Evolutionary conservation across 192 early-diverging fungal genomes (phyloP).

Genomic region (Lobosporangium transversale): DNA sequence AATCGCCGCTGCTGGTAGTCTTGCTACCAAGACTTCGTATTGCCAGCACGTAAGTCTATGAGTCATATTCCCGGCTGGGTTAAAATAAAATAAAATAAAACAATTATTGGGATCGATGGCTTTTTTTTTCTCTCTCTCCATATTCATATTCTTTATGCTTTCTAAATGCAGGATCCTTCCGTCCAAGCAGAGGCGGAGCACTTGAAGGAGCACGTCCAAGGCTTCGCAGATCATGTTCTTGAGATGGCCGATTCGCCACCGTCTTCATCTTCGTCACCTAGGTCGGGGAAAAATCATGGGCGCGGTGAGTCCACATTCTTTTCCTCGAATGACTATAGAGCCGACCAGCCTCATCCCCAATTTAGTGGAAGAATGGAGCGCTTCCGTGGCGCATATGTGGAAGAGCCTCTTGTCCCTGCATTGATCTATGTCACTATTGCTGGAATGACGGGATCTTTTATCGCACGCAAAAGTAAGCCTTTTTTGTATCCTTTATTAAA

Average conservation of each 20-base stretch:
- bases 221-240: conserved; percentile 34
- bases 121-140: neutral
- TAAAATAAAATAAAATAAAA: neutral
- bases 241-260: conserved; percentile 32
- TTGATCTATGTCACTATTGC: conserved; percentile 34
- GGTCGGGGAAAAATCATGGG: neutral
- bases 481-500: no score
- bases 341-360: neutral
- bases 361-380: neutral
- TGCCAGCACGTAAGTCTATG: conserved; percentile 34
- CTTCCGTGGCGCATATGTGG: conserved; percentile 27
- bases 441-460: conserved; percentile 25
- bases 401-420: conserved; percentile 35
- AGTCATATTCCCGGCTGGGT: no score
- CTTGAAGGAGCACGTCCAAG: conserved; percentile 44
- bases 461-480: conserved; percentile 43
- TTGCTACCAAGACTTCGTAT: conserved; percentile 1
- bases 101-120: neutral
- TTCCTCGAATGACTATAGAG: neutral
- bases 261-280: conserved; percentile 6
- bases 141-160: neutral
- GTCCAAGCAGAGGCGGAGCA: conserved; percentile 28
- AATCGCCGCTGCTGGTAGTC: conserved; percentile 1
- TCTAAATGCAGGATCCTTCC: conserved; percentile 12
- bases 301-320: neutral